Evolutionary conservation across 495 filamentous ascomycete species (phyloP).

Genomic region (Daldinia grandis): DNA sequence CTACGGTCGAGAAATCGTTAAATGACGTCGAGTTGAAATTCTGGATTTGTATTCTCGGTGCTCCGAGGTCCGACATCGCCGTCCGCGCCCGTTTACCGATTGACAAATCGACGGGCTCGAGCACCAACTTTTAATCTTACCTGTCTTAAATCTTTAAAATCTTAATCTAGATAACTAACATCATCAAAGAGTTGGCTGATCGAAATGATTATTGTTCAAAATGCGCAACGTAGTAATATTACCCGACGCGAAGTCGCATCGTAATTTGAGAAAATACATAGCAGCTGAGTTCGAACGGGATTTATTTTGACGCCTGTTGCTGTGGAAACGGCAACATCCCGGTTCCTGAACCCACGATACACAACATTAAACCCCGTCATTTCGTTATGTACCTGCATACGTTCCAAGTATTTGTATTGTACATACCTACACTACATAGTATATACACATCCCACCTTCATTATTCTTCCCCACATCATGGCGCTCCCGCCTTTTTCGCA

Average conservation of each 20-base stretch:
- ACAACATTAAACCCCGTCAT: not conserved
- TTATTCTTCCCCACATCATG: constrained; percentile 25
- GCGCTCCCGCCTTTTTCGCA: constrained; percentile 23
- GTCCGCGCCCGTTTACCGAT: not conserved
- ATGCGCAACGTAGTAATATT: not conserved
- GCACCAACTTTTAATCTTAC: not conserved
- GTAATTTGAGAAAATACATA: constrained; percentile 8
- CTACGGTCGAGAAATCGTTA: not conserved
- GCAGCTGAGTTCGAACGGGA: not conserved
- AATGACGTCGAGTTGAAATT: constrained; percentile 37
- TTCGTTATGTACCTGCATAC: not conserved
- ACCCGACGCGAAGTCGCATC: not conserved
- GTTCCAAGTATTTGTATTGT: not conserved
- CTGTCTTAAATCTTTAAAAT: too few species aligned
- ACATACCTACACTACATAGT: constrained; percentile 3
- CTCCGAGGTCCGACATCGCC: constrained; percentile 42
- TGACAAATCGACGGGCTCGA: not conserved
- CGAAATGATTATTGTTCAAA: not conserved
- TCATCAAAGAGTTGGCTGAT: not conserved
- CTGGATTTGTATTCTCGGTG: constrained; percentile 10
- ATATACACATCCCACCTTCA: constrained; percentile 13
- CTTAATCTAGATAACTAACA: too few species aligned
- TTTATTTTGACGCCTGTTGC: constrained; percentile 31
- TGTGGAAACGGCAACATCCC: constrained; percentile 32
- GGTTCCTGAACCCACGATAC: not conserved